These are phyloP conservation scores for Erysimum pusillum DNA, from an alignment of 441 rosid genomes.

Conservation along the genomic window DNA sequence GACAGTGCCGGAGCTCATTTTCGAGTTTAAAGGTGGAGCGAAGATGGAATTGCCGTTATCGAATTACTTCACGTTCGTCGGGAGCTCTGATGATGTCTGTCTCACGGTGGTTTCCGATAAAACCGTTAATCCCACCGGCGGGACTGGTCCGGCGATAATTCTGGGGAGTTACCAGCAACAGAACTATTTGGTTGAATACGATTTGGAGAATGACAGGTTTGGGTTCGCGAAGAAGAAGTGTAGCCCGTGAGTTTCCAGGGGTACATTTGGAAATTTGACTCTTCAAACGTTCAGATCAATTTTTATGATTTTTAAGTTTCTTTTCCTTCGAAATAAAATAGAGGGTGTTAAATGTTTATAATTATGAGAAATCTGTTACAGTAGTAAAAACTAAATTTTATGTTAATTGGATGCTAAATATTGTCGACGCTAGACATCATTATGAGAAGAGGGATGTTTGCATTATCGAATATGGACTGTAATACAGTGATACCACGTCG, in stretches of 20 bases:
- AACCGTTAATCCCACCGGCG: conserved; percentile 30
- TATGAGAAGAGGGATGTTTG: conserved; percentile 10
- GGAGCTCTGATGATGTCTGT: conserved; percentile 51
- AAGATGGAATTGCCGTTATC: conserved; percentile 67
- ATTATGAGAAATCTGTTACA: conserved; percentile 13
- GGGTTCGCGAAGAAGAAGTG: conserved; percentile 75
- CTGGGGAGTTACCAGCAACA: conserved; percentile 86
- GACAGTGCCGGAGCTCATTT: conserved; percentile 57
- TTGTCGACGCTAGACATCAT: conserved; percentile 3
- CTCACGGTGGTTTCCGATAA: conserved; percentile 58
- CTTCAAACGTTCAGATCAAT: background rate
- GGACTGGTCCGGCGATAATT: conserved; percentile 77
- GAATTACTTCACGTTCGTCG: conserved; percentile 64
- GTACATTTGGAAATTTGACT: conserved; percentile 29
- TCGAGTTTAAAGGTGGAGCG: conserved; percentile 86
- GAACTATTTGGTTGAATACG: conserved; percentile 77
- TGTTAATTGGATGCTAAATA: background rate
- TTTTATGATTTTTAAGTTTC: conserved; percentile 42
- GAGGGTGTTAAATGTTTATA: conserved; percentile 27
- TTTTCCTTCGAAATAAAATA: conserved; percentile 23
- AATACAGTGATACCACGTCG: conserved; percentile 32
- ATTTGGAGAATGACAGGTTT: conserved; percentile 69
- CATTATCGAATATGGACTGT: conserved; percentile 26
- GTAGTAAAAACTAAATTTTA: conserved; percentile 1
- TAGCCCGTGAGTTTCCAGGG: conserved; percentile 41